phyloP scores from a whole-genome alignment of 148 eudicot species.

The Rhododendron mucronatum region DNA sequence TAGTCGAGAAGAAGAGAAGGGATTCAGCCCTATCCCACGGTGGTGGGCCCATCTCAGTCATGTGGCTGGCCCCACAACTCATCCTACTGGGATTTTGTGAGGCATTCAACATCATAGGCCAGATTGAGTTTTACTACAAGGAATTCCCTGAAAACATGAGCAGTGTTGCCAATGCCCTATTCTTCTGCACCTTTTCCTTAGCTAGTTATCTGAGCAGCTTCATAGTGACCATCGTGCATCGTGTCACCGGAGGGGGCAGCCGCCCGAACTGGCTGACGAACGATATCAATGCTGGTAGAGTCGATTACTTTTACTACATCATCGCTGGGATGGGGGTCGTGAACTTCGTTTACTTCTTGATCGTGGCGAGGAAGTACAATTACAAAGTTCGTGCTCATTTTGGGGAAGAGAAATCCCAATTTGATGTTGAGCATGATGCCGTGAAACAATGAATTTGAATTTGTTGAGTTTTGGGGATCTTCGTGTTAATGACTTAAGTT shows the following conservation, averaged over 20 bases:
- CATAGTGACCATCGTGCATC: constrained; percentile 31
- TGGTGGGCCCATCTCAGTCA: constrained; percentile 28
- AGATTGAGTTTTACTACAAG: constrained; percentile 41
- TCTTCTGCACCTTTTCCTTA: constrained; percentile 49
- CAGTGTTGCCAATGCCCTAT: constrained; percentile 50
- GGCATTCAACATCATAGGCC: constrained; percentile 31
- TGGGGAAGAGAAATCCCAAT: not conserved
- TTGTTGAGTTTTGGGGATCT: not conserved
- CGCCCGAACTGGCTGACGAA: constrained; percentile 36
- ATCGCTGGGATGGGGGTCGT: constrained; percentile 39
- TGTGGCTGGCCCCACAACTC: constrained; percentile 67
- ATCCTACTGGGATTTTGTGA: constrained; percentile 38
- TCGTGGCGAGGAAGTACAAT: constrained; percentile 59
- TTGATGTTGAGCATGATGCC: not conserved
- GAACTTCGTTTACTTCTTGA: constrained; percentile 42
- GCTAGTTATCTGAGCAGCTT: constrained; percentile 54
- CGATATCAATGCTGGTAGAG: constrained; percentile 49
- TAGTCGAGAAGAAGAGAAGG: constrained; percentile 49
- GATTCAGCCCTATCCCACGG: constrained; percentile 21
- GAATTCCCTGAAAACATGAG: constrained; percentile 52
- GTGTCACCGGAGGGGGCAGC: constrained; percentile 9
- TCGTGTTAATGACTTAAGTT: no score
- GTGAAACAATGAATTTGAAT: not conserved
- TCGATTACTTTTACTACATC: constrained; percentile 54
- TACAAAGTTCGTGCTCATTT: constrained; percentile 29